Evolutionary conservation across 495 filamentous ascomycete genomes (phyloP).

Genomic region (Penicillium ucsense): DNA sequence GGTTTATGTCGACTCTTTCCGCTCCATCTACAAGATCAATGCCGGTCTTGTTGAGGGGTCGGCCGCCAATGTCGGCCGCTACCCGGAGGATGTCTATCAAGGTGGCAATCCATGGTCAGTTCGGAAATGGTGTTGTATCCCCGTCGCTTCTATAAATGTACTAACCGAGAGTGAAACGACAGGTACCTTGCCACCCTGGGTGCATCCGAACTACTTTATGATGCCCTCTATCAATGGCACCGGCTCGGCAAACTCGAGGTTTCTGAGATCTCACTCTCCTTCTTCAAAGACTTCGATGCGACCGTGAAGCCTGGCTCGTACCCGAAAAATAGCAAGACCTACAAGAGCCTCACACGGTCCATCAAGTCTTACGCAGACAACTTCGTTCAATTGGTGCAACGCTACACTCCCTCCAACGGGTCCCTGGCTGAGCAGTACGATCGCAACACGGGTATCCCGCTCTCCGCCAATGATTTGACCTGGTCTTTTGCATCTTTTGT

Average conservation of each 20-base stretch:
- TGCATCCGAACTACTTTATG: slow-evolving; percentile 54
- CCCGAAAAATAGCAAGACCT: slow-evolving; percentile 19
- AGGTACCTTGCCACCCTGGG: slow-evolving; percentile 44
- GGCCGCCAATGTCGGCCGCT: slow-evolving; percentile 35
- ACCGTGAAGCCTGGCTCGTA: slow-evolving; percentile 43
- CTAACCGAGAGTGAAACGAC: no score
- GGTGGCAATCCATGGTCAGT: slow-evolving; percentile 50
- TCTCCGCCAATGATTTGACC: slow-evolving; percentile 39
- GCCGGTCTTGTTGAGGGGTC: slow-evolving; percentile 12
- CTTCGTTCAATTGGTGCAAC: slow-evolving; percentile 17
- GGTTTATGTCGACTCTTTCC: slow-evolving; percentile 37
- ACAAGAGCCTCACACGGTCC: slow-evolving; percentile 36
- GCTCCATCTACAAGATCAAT: slow-evolving; percentile 35
- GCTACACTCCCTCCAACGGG: slow-evolving; percentile 39
- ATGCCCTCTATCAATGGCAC: slow-evolving; percentile 50
- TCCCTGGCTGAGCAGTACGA: slow-evolving; percentile 48
- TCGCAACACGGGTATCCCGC: slow-evolving; percentile 34
- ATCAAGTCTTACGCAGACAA: slow-evolving; percentile 49
- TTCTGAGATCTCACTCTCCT: slow-evolving; percentile 42
- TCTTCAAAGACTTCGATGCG: slow-evolving; percentile 47
- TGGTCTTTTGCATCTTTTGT: slow-evolving; percentile 41
- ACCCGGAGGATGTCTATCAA: slow-evolving; percentile 56
- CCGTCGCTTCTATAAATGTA: no score
- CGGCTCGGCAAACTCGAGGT: slow-evolving; percentile 41
- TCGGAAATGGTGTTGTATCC: no score